Conservation (phyloP, 2,329 filamentous ascomycete species). For the Rhexocercosporidium sp. region DNA sequence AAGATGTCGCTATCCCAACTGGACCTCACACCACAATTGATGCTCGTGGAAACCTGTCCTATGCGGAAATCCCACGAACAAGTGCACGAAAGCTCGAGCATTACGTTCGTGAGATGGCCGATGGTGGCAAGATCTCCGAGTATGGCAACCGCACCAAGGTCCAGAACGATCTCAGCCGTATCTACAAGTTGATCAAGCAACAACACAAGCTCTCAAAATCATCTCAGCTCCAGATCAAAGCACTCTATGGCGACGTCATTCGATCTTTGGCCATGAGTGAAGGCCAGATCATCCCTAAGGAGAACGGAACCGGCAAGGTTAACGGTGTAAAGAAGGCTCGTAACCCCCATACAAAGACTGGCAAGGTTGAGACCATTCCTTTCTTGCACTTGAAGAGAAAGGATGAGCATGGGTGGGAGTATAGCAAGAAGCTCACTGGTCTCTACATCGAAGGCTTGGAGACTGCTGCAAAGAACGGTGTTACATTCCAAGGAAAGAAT, state of each 20-base stretch:
- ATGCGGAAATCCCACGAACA: slow-evolving; percentile 82
- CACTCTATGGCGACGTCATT: slow-evolving; percentile 90
- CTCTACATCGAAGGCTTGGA: slow-evolving; percentile 92
- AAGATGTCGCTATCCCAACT: slow-evolving; percentile 92
- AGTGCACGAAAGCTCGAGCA: slow-evolving; percentile 97
- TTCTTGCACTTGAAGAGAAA: slow-evolving; percentile 98
- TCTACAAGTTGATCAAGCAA: slow-evolving; percentile 98
- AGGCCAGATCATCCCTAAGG: slow-evolving; percentile 91
- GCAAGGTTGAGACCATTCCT: slow-evolving; percentile 95
- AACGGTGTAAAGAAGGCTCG: slow-evolving; percentile 62
- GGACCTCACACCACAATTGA: slow-evolving; percentile 93
- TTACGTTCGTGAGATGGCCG: slow-evolving; percentile 98
- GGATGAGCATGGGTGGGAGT: slow-evolving; percentile 94
- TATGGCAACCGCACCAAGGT: slow-evolving; percentile 99
- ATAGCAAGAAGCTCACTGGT: slow-evolving; percentile 97
- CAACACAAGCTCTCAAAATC: slow-evolving; percentile 98
- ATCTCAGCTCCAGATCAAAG: slow-evolving; percentile 95
- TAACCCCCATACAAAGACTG: slow-evolving; percentile 67
- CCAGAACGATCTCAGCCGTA: slow-evolving; percentile 90
- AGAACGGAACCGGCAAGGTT: slow-evolving; percentile 65
- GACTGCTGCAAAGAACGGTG: slow-evolving; percentile 82
- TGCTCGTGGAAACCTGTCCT: slow-evolving; percentile 88
- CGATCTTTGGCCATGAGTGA: slow-evolving; percentile 97
- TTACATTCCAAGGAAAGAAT: slow-evolving; percentile 94
- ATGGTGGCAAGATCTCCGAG: slow-evolving; percentile 97